A percentile compares a stretch with the other conserved stretches of the same genome.
phyloP scores from a whole-genome alignment of 768 basidiomycete genomes.

The Russula brevipes region DNA sequence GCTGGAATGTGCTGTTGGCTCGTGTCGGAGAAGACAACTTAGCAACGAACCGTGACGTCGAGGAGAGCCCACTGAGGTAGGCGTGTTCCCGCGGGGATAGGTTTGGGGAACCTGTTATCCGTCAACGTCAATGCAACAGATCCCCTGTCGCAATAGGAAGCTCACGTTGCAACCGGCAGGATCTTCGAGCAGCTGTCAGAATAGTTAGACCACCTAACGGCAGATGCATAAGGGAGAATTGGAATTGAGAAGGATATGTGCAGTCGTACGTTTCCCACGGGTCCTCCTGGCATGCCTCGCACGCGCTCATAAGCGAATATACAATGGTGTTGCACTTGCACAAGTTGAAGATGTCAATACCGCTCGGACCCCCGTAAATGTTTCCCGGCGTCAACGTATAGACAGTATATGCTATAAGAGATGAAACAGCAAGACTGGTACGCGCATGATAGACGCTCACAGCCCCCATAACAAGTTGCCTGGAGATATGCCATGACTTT shows the following conservation, averaged over 20 bases:
- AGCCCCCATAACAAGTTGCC: background rate
- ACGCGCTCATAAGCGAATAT: conserved; percentile 9
- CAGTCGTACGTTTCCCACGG: background rate
- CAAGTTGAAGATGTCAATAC: background rate
- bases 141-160: no score
- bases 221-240: background rate
- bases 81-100: no score
- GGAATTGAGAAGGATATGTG: background rate
- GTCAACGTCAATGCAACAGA: no score
- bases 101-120: no score
- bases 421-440: background rate
- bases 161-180: background rate
- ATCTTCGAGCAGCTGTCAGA: background rate
- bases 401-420: background rate
- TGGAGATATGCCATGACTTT: background rate
- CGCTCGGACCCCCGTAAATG: background rate
- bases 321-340: conserved; percentile 7
- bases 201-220: background rate
- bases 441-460: background rate
- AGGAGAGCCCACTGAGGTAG: no score
- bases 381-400: background rate
- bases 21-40: background rate
- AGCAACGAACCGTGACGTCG: no score
- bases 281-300: background rate
- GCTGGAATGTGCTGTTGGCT: background rate